Evolutionary conservation across 805 yeast genomes (phyloP).

Genomic region (Hanseniaspora osmophila): DNA sequence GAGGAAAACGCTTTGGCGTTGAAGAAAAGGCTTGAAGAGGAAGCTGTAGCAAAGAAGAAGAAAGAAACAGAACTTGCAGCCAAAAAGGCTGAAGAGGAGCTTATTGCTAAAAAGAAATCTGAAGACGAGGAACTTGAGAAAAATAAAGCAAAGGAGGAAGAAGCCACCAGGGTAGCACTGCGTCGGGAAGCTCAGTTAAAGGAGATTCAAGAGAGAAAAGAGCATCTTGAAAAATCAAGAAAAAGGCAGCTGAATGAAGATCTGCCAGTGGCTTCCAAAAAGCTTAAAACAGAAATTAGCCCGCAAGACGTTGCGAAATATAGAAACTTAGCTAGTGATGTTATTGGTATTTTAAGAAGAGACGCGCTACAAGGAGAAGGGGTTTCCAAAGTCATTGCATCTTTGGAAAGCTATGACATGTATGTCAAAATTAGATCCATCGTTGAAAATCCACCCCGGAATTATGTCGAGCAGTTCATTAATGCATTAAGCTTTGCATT

Average conservation of each 20-base stretch:
- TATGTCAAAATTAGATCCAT: background rate
- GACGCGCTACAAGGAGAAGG: background rate
- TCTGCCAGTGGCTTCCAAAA: background rate
- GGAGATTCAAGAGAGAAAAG: background rate
- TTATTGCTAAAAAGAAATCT: background rate
- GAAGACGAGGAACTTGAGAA: background rate
- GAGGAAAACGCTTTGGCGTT: conserved; percentile 2
- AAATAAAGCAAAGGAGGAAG: background rate
- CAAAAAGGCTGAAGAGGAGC: background rate
- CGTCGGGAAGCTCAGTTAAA: background rate
- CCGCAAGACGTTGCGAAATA: background rate
- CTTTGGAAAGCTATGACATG: background rate
- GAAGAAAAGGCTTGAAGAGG: conserved; percentile 7
- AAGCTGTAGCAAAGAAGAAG: background rate
- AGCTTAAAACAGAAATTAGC: background rate
- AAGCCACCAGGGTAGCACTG: background rate
- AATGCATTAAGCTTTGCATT: background rate
- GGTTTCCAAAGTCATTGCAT: background rate
- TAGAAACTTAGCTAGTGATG: background rate
- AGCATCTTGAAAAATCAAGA: background rate
- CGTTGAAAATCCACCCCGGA: background rate
- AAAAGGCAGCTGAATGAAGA: background rate
- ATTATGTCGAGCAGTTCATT: background rate
- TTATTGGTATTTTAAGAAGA: background rate
- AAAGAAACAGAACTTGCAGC: background rate